These are phyloP conservation scores for Punica granatum DNA, from an alignment of 345 rosid species.

Conservation along the genomic window DNA sequence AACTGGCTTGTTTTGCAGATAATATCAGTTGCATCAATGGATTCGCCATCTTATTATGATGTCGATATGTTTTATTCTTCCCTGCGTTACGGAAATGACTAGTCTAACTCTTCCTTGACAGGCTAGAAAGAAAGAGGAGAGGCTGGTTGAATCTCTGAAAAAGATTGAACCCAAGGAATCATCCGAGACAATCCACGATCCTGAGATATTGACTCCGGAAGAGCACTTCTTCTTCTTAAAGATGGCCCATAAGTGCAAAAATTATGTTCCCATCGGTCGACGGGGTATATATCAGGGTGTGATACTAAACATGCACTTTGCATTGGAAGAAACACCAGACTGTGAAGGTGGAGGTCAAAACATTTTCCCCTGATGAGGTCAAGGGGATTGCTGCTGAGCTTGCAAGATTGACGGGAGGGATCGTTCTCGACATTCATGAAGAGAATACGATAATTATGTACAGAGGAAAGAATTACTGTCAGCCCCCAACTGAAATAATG, in stretches of 20 bases:
- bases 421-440: conserved; percentile 79
- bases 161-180: conserved; percentile 75
- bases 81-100: background rate
- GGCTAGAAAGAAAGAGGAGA: conserved; percentile 85
- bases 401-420: conserved; percentile 80
- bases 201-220: conserved; percentile 91
- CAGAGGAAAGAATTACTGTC: conserved; percentile 88
- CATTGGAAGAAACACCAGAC: conserved; percentile 99
- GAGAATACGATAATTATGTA: conserved; percentile 83
- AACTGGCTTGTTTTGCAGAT: background rate
- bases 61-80: background rate
- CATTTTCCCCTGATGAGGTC: conserved; percentile 78
- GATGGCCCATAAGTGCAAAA: conserved; percentile 91
- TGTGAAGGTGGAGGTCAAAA: conserved; percentile 72
- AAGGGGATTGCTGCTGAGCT: conserved; percentile 81
- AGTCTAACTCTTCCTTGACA: conserved; percentile 11
- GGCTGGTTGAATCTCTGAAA: conserved; percentile 55
- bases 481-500: conserved; percentile 96
- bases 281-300: conserved; percentile 95
- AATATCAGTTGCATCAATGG: background rate
- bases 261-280: conserved; percentile 90
- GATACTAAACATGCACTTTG: conserved; percentile 91
- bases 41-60: no score
- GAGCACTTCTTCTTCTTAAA: conserved; percentile 83
- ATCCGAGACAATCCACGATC: conserved; percentile 68